Evolutionary conservation across 208 protist genomes (phyloP), one percentile per base, ranked within the genome.

Genomic region (Wallacemonas sp.): DNA sequence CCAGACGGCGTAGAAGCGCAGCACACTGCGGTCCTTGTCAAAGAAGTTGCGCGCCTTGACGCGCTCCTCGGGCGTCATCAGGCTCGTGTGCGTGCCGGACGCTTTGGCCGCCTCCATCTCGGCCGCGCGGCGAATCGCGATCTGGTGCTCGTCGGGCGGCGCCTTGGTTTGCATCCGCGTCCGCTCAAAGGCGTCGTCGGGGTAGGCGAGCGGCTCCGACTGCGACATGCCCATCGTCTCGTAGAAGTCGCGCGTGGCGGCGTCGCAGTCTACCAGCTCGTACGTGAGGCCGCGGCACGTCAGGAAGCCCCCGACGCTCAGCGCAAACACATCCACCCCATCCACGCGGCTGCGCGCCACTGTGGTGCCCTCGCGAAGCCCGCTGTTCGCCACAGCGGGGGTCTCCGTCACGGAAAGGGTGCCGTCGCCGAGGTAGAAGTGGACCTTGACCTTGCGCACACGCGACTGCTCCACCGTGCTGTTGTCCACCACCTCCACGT

Each of bases 1-100:
- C 98, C 98, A 99, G 16, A 87, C 76, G 28, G 86, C 87, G 67
- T 86, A 97, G 74, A 99, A 99, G 16, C 96, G 84, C 57, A 99
- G 78, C 48, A 99, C 96, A 52, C 98, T 81, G 55, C 95, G 72
- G 82, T 99, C 98, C 77, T 98, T 82, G 41, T 82, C 77, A 42
- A 98, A 95, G 76, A 98, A 99, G 63, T 81, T 70, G 23, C 78
- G 84, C 3, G 89, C 87, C 38, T 81, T 86, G 12, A 48, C 74
- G 18, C 91, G 82, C 76, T 97, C 92, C 16, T 91, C 95, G 7
- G 74, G 78, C 16, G 84, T 88, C 57, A 97, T 73, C 22, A 94
- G 65, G 42, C 75, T 92, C 25, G 88, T 77, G 54, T 90, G 89
- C 11, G 83, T 91, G 62, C 91, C 91, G 3, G 89, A 52, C 14